phyloP scores from a whole-genome alignment of 2,329 filamentous ascomycete species.

The Fusarium sp. region DNA sequence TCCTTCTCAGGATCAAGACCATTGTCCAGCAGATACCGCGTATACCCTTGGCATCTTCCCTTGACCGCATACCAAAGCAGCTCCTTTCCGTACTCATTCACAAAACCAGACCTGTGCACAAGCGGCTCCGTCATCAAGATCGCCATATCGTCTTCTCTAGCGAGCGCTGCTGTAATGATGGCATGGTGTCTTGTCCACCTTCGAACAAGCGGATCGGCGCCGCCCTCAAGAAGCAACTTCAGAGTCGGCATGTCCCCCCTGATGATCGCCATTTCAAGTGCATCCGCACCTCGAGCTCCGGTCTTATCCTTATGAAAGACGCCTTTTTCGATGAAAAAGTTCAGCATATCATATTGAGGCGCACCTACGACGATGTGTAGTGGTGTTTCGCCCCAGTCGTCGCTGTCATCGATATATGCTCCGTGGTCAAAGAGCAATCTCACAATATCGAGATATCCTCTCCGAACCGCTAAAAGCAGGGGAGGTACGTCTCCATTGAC shows the following conservation, averaged over 20 bases:
- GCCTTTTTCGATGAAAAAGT: background rate
- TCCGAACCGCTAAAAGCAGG: background rate
- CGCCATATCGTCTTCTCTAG: background rate
- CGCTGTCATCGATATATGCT: background rate
- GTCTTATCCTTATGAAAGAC: background rate
- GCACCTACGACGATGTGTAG: background rate
- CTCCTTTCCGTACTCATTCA: background rate
- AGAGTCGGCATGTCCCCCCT: background rate
- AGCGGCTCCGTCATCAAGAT: background rate
- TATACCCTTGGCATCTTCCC: background rate
- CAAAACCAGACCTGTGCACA: fast-evolving
- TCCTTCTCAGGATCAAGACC: background rate
- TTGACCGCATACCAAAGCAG: constrained; percentile 10
- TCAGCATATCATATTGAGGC: background rate
- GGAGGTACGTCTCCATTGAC: background rate
- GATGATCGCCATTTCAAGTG: background rate
- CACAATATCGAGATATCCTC: background rate
- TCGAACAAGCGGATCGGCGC: background rate
- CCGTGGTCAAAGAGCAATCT: background rate
- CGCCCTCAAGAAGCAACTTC: constrained; percentile 1
- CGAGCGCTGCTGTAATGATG: constrained; percentile 1
- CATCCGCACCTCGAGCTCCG: background rate
- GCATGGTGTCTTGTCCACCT: background rate
- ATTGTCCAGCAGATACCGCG: background rate
- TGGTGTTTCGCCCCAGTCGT: background rate